Percentiles rank a stretch among this genome's conserved stretches.
phyloP scores from a whole-genome alignment of 176 grass and related monocot species.

The Avena insularis region DNA sequence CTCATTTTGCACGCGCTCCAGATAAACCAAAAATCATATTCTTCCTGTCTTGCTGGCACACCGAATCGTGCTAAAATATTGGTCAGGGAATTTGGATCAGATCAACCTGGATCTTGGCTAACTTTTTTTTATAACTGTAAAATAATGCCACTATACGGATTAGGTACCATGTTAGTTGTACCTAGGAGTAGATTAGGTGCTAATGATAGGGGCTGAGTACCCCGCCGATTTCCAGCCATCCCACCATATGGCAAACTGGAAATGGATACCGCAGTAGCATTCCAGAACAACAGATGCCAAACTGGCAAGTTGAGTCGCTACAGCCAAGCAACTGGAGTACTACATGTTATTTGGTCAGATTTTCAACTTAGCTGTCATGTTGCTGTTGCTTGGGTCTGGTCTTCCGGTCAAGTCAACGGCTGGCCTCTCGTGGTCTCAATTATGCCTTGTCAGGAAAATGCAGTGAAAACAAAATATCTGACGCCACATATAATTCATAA shows the following conservation, averaged over 20 bases:
- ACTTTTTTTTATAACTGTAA: neutral
- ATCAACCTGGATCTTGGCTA: neutral
- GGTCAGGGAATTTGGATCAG: neutral
- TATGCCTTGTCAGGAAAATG: neutral
- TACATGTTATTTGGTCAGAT: conserved; percentile 1
- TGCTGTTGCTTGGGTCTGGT: conserved; percentile 8
- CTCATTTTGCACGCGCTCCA: neutral
- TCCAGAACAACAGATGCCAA: neutral
- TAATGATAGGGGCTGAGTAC: neutral
- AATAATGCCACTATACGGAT: neutral
- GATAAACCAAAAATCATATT: neutral
- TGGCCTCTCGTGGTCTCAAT: neutral
- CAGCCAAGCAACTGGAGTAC: neutral
- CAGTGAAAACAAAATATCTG: neutral
- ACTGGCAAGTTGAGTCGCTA: neutral
- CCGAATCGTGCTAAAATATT: neutral
- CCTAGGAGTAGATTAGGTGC: neutral
- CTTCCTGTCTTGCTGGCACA: neutral
- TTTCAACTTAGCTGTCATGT: conserved; percentile 7
- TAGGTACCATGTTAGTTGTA: conserved; percentile 25
- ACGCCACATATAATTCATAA: neutral
- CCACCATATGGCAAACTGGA: neutral
- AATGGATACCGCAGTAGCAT: neutral
- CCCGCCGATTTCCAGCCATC: neutral
- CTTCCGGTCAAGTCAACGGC: neutral